Base-by-base conservation (phyloP, 116 monocot species). In the Phalaenopsis hybrid region DNA sequence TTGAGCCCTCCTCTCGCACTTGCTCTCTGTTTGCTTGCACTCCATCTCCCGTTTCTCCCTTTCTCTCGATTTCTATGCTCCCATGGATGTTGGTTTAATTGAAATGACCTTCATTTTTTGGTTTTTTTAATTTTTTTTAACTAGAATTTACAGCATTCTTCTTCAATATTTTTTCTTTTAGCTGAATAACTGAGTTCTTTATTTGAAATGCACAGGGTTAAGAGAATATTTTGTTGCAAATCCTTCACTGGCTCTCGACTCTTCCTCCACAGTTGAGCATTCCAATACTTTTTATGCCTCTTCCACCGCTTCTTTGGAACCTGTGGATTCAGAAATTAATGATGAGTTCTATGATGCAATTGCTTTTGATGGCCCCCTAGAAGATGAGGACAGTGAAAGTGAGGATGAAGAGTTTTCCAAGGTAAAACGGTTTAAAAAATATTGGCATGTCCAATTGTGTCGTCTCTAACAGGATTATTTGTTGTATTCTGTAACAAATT, bases 281-380 rank as follows among this genome's bases (percentile, higher is more conserved):
- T 75, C 88, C 67, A 87, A 55, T 78, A 59, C 44, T 37, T 78
- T 85, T 87, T 81, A 86, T 59, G 80, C 49, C 74, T 78, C 63
- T 80, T 83, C 88, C 20, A 80, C 52, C 74, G 76, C 52, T 25
- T 78, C 45, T 82, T 48, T 82, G 82, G 93, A 86, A 50, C 73
- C 90, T 84, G 93, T 93, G 28, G 89, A 91, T 83, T 77, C 83
- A 80, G 92, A 95, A 25, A 34, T 80, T 68, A 87, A 89, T 57
- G 96, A 96, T 59, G 98, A 93, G 73, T 98, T 98, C 57, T 91
- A 92, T 88, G 98, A 98, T 95, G 93, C 98, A 81, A 87, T 95
- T 84, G 89, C 91, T 84, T 80, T 82, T 86, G 87, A 76, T 78
- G 86, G 86, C 12, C 82, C 82, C 57, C 78, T 85, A 43, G 93